phyloP scores from a whole-genome alignment of 179 eudicot species.

The Amaranthus tricolor region DNA sequence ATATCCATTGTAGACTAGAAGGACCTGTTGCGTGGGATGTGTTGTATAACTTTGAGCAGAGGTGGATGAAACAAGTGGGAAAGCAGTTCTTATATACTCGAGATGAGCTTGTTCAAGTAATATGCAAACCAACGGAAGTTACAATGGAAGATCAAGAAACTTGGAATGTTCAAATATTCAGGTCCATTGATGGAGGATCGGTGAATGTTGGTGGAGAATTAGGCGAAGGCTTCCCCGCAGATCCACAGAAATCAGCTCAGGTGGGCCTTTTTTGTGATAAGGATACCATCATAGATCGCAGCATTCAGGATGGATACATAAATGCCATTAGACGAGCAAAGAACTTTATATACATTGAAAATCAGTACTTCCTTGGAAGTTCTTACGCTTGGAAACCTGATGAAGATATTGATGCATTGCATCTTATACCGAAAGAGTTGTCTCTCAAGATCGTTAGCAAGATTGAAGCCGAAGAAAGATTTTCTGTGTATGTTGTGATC shows the following conservation, averaged over 20 bases:
- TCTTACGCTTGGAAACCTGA: slow-evolving; percentile 46
- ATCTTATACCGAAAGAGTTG: slow-evolving; percentile 59
- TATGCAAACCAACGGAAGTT: slow-evolving; percentile 29
- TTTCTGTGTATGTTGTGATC: slow-evolving; percentile 48
- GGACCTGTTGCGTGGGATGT: slow-evolving; percentile 82
- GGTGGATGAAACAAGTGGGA: slow-evolving; percentile 65
- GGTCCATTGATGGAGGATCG: slow-evolving; percentile 68
- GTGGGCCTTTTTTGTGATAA: slow-evolving; percentile 51
- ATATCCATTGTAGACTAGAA: slow-evolving; percentile 63
- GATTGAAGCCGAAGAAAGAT: slow-evolving; percentile 47
- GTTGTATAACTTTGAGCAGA: slow-evolving; percentile 64
- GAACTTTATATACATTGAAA: slow-evolving; percentile 63
- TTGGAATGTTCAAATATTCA: slow-evolving; percentile 69
- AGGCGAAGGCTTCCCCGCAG: slow-evolving; percentile 38
- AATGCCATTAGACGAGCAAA: slow-evolving; percentile 72
- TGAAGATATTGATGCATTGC: slow-evolving; percentile 49
- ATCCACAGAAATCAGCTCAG: slow-evolving; percentile 27
- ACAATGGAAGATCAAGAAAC: slow-evolving; percentile 34
- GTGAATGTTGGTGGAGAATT: slow-evolving; percentile 51
- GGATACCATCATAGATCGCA: slow-evolving; percentile 46
- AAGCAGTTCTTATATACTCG: slow-evolving; percentile 25
- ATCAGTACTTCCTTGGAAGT: slow-evolving; percentile 67
- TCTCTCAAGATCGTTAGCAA: slow-evolving; percentile 64
- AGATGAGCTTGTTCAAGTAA: slow-evolving; percentile 32
- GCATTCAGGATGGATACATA: slow-evolving; percentile 71